Evolutionary conservation across 2,329 filamentous ascomycete genomes (phyloP), one percentile per base, ranked within the genome.

Genomic region (Penicillium sp.): DNA sequence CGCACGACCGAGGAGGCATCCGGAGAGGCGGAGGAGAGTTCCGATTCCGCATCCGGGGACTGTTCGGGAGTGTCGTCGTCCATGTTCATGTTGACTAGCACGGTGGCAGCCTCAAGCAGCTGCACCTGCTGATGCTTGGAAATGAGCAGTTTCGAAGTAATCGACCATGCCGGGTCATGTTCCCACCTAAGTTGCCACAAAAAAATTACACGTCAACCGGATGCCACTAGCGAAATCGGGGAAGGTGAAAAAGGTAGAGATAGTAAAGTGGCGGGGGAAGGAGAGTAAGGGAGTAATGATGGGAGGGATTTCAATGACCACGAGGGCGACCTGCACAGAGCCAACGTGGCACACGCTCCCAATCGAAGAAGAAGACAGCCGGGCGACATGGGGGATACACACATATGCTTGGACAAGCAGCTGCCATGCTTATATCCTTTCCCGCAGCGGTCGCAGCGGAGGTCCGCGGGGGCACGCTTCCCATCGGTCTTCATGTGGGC

Each of bases 361-460:
- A 72, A 74, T 72, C 73, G 70, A 70, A 76, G 37, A 58, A 52
- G 50, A 55, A 56, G 74, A 74, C 73, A 71, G 75, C 61, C 67
- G 70, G 66, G 70, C 76, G 74, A 78, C 80, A 79, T 80, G 84
- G 87, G 84, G 82, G 66, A 77, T 84, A 96, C 95, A 87, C 88
- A 98, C 95, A 97, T 89, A 88, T 99, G 95, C 87, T 98, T 99
- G 77, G 91, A 96, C 84, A 99, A 87, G 87, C 95, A 99, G 83
- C 95, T 98, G 87, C 93, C 96, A 85, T 99, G 95, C 88, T 99
- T 99, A 87, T 99, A 99, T 81, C 92, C 92, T 85, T 99, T 99
- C 79, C 94, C 94, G 83, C 95, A 99, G 80, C 93, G 94, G 76
- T 96, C 92, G 82, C 95, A 99, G 79, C 90, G 92, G 75, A 99